Conservation (phyloP, 352 stramenopile species). For the Phytophthora palmivora region DNA sequence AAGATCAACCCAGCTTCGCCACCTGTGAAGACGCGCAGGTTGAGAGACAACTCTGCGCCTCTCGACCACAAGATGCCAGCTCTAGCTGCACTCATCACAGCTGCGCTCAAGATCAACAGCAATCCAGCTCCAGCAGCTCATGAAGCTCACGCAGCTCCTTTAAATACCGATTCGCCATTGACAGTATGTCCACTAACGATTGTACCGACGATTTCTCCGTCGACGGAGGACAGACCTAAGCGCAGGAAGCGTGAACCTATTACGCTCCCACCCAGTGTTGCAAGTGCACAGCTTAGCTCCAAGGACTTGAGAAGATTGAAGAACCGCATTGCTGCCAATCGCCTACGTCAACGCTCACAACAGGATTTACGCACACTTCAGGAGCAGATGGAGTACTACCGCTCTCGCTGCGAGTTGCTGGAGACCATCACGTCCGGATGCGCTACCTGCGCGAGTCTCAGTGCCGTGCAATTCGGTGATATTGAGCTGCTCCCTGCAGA, state of each 20-base stretch:
- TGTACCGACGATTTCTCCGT: slow-evolving; percentile 16
- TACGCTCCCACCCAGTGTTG: slow-evolving; percentile 46
- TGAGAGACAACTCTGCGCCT: not conserved
- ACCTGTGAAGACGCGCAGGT: slow-evolving; percentile 10
- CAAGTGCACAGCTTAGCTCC: slow-evolving; percentile 34
- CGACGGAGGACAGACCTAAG: slow-evolving; percentile 17
- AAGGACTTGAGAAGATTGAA: slow-evolving; percentile 61
- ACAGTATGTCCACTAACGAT: not conserved
- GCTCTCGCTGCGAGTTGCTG: slow-evolving; percentile 43
- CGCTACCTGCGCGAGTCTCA: slow-evolving; percentile 31
- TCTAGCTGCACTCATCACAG: slow-evolving; percentile 12
- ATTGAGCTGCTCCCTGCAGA: slow-evolving; percentile 26
- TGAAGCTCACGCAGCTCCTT: not conserved
- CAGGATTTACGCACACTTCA: slow-evolving; percentile 51
- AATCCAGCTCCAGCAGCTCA: not conserved
- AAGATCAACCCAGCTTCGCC: not conserved
- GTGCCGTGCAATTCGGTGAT: slow-evolving; percentile 7
- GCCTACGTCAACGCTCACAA: slow-evolving; percentile 60
- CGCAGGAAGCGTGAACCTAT: slow-evolving; percentile 63
- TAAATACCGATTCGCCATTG: not conserved
- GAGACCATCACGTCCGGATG: slow-evolving; percentile 40
- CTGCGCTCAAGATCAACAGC: slow-evolving; percentile 2
- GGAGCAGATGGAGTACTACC: slow-evolving; percentile 41
- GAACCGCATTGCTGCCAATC: slow-evolving; percentile 57
- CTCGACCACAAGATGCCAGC: slow-evolving; percentile 1